Conservation (phyloP, 2,329 filamentous ascomycete genomes). For the Exophiala oligosperma region DNA sequence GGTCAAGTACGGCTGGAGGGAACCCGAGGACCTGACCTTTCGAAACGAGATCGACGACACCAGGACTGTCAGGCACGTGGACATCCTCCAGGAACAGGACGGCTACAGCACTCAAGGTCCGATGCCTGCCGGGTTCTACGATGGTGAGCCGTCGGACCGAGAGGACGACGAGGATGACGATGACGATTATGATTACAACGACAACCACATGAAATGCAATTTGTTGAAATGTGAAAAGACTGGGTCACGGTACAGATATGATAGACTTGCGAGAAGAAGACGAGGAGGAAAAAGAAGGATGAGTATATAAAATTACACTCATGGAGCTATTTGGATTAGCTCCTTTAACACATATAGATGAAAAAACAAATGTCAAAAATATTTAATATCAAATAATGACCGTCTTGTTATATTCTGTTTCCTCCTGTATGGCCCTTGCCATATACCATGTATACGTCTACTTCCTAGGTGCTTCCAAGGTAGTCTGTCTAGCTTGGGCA, state of each 20-base stretch:
- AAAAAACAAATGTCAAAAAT: too few species aligned
- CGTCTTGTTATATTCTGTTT: too few species aligned
- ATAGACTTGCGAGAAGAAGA: too few species aligned
- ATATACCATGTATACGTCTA: not conserved
- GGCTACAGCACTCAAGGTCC: slow-evolving; percentile 17
- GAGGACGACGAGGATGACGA: not conserved
- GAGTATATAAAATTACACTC: too few species aligned
- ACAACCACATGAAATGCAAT: too few species aligned
- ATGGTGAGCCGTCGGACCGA: slow-evolving; percentile 4
- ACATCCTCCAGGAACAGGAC: slow-evolving; percentile 24
- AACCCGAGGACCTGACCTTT: slow-evolving; percentile 13
- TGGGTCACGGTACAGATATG: too few species aligned
- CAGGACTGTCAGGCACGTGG: slow-evolving; percentile 20
- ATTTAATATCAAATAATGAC: too few species aligned
- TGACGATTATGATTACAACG: not conserved
- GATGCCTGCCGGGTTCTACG: slow-evolving; percentile 22
- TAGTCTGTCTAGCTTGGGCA: slow-evolving; percentile 14
- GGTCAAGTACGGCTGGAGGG: slow-evolving; percentile 28
- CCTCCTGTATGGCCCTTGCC: too few species aligned
- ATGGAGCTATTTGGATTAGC: too few species aligned
- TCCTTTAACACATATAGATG: too few species aligned
- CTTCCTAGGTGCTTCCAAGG: slow-evolving; percentile 18
- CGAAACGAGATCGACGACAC: slow-evolving; percentile 18
- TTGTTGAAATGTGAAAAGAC: too few species aligned
- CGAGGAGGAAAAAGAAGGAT: too few species aligned